These are phyloP conservation scores for Piper betle DNA, from an alignment of 164 flowering plant species.

Conservation along the genomic window DNA sequence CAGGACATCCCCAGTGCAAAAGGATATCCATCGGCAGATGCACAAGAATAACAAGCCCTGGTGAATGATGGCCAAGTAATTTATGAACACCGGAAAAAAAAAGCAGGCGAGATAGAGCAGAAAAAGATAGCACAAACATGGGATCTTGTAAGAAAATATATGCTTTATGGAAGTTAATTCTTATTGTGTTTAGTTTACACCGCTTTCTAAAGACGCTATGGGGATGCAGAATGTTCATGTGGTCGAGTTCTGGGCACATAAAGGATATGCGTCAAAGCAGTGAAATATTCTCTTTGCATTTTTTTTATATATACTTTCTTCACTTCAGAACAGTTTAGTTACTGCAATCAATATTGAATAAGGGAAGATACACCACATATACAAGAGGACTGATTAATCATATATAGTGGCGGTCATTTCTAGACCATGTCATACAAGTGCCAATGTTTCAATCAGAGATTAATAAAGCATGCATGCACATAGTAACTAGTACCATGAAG, in stretches of 20 bases:
- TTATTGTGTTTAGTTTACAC: not conserved
- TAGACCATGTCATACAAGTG: not conserved
- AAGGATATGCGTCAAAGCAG: not conserved
- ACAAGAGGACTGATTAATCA: too few species aligned
- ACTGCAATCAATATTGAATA: not conserved
- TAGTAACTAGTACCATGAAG: not conserved
- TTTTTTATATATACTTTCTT: too few species aligned
- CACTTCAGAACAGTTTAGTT: too few species aligned
- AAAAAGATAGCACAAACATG: conserved; percentile 10
- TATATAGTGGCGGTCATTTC: not conserved
- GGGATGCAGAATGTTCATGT: not conserved
- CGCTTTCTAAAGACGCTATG: not conserved
- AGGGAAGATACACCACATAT: too few species aligned
- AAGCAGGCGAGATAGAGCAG: conserved; percentile 1
- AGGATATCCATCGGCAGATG: conserved; percentile 7
- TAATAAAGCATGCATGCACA: not conserved
- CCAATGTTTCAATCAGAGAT: not conserved
- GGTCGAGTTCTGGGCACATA: not conserved
- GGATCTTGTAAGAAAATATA: conserved; percentile 17
- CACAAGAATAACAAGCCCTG: conserved; percentile 3
- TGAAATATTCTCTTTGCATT: not conserved
- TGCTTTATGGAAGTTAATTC: conserved; percentile 19
- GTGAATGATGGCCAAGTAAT: conserved; percentile 3
- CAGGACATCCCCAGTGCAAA: not conserved
- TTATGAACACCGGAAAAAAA: conserved; percentile 5